Evolutionary conservation across 2,329 filamentous ascomycete species (phyloP).

Genomic region (Didymella pinodella): DNA sequence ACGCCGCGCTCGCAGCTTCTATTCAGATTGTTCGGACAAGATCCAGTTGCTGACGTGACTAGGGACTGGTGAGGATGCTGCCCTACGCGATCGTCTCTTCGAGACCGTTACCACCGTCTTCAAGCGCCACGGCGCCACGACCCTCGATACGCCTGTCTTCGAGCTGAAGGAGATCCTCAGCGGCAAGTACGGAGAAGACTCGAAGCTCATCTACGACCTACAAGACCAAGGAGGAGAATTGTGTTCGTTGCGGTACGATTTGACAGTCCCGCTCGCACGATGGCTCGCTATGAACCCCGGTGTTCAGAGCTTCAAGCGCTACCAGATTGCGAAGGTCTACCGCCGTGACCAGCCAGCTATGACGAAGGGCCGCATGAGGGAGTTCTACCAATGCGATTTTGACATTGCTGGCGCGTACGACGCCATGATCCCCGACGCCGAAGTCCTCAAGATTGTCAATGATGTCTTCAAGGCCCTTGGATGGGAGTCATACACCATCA

Average conservation of each 20-base stretch:
- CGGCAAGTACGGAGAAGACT: conserved; percentile 92
- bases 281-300: conserved; percentile 91
- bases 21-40: neutral
- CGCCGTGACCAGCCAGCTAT: conserved; percentile 78
- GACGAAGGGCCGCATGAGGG: conserved; percentile 90
- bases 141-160: conserved; percentile 72
- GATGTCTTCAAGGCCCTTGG: conserved; percentile 86
- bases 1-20: conserved; percentile 69
- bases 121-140: conserved; percentile 51
- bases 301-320: conserved; percentile 86
- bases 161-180: conserved; percentile 86
- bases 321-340: conserved; percentile 95
- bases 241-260: conserved; percentile 83
- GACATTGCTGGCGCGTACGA: conserved; percentile 88
- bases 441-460: conserved; percentile 82
- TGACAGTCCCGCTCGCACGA: conserved; percentile 89
- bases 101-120: conserved; percentile 47
- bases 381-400: conserved; percentile 98
- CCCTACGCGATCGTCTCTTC: conserved; percentile 49
- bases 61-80: conserved; percentile 47
- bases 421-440: conserved; percentile 89
- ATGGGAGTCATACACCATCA: conserved; percentile 82
- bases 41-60: conserved; percentile 23
- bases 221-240: conserved; percentile 88
- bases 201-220: conserved; percentile 89